Evolutionary conservation across 352 stramenopile species (phyloP).

Genomic region (Thraustochytrium sp.): DNA sequence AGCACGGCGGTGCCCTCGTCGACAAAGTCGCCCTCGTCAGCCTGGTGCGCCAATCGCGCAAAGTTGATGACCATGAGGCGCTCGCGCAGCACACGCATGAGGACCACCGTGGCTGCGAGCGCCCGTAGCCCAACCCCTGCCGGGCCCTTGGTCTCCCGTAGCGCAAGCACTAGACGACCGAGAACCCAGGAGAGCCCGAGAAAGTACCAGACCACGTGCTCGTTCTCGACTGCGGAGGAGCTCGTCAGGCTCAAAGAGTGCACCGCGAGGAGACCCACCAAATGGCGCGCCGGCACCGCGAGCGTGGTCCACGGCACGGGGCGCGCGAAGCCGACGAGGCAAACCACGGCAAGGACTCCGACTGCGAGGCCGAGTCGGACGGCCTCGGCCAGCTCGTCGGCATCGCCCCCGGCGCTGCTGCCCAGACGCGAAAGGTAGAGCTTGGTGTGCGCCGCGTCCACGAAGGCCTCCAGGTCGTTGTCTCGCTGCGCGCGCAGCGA

Average conservation of each 20-base stretch:
- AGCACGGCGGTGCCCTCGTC: constrained; percentile 55
- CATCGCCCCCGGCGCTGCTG: background rate
- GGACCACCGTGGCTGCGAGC: background rate
- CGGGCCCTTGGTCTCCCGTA: background rate
- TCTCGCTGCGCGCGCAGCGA: background rate
- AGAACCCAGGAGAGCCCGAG: constrained; percentile 55
- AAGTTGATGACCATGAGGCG: constrained; percentile 82
- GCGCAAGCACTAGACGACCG: constrained; percentile 42
- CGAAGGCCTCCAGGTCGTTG: background rate
- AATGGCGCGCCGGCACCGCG: background rate
- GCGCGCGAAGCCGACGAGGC: background rate
- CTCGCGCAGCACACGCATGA: constrained; percentile 58
- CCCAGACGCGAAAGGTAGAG: background rate
- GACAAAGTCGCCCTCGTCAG: constrained; percentile 63
- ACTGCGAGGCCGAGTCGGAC: background rate
- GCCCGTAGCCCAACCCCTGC: background rate
- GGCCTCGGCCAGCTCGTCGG: background rate
- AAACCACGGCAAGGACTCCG: background rate
- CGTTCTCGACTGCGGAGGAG: constrained; percentile 74
- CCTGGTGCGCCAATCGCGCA: constrained; percentile 59
- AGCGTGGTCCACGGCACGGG: background rate
- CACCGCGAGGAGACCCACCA: background rate
- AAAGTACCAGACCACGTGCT: constrained; percentile 73
- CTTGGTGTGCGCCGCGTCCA: background rate
- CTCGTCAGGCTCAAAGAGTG: background rate